phyloP scores from a whole-genome alignment of 2,329 filamentous ascomycete species.

The Periglandula ipomoeae region DNA sequence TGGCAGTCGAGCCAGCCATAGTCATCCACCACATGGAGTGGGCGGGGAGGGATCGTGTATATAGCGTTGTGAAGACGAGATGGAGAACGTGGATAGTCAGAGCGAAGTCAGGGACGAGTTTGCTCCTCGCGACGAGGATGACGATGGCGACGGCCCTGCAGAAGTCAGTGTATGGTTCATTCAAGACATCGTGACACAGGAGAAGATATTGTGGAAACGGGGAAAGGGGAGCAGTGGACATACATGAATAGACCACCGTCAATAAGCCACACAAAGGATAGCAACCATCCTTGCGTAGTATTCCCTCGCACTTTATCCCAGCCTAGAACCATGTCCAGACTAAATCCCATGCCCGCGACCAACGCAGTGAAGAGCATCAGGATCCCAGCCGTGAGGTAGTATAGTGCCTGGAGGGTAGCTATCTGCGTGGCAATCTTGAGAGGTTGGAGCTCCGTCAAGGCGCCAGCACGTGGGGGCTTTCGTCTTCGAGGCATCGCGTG shows the following conservation, averaged over 20 bases:
- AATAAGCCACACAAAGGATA: slow-evolving; percentile 48
- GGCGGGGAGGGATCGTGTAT: slow-evolving; percentile 65
- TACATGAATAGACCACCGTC: slow-evolving; percentile 45
- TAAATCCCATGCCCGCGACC: slow-evolving; percentile 47
- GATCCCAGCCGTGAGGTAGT: slow-evolving; percentile 41
- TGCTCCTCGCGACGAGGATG: slow-evolving; percentile 75
- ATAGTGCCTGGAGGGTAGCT: slow-evolving; percentile 44
- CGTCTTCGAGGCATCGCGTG: slow-evolving; percentile 45
- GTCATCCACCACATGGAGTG: slow-evolving; percentile 80
- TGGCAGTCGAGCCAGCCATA: slow-evolving; percentile 37
- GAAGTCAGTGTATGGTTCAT: no score
- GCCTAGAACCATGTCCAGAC: slow-evolving; percentile 44
- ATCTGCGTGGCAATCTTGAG: slow-evolving; percentile 52
- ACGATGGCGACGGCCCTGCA: slow-evolving; percentile 73
- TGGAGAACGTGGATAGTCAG: slow-evolving; percentile 81
- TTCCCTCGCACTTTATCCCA: slow-evolving; percentile 52
- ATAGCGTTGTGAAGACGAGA: slow-evolving; percentile 67
- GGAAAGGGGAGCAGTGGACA: slow-evolving; percentile 14
- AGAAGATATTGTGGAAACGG: not conserved
- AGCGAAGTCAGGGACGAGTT: slow-evolving; percentile 91
- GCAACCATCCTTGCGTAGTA: slow-evolving; percentile 52
- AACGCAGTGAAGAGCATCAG: slow-evolving; percentile 50
- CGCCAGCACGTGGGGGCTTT: slow-evolving; percentile 49
- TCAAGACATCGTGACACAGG: not conserved
- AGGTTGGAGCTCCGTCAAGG: slow-evolving; percentile 51